Evolutionary conservation across 2,329 filamentous ascomycete genomes (phyloP), one percentile per base, ranked within the genome.

Genomic region (Paecilomyces sp.): DNA sequence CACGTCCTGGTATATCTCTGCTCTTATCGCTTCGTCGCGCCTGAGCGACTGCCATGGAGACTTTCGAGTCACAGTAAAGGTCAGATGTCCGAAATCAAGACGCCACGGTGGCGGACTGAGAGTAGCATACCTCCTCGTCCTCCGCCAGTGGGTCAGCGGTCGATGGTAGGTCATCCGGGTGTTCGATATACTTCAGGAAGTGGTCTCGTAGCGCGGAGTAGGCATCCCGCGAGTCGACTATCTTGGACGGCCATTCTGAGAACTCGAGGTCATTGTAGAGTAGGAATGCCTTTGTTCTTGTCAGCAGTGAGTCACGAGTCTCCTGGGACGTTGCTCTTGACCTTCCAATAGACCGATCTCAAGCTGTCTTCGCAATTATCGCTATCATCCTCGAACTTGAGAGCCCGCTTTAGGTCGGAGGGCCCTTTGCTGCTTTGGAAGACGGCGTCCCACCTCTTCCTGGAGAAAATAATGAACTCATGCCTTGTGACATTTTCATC

Each of bases 1-100:
- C 18, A 99, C 92, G 77, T 99, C 94, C 76, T 97, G 94, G 59
- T 89, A 85, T 59, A 99, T 97, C 74, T 99, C 94, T 56, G 87
- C 86, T 63, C 93, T 86, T 34, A 95, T 83, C 54, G 85, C 79
- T 77, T 97, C 91, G 74, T 99, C 93, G 67, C 88, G 84, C 54
- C 91, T 88, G 34, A 94, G 80, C n/a, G 87, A 87, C 72, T 90
- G 88, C 92, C 93, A 97, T 24, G 92, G 92, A 59, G 92, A 96
- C 88, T 96, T 80, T 33, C 67, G 65, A 72, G 74, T 65, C 22
- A 65, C 60, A 60, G 60, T 61, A 57, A 57, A 57, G 59, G 64
- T 68, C 64, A 69, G 65, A 67, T 55, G 54, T 63, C 57, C 55
- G 54, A 54, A 54, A n/a, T 54, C 24, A 47, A 50, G 51, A 85